Evolutionary conservation across 768 basidiomycete genomes (phyloP).

Genomic region (Erythrobasidium yunnanense): DNA sequence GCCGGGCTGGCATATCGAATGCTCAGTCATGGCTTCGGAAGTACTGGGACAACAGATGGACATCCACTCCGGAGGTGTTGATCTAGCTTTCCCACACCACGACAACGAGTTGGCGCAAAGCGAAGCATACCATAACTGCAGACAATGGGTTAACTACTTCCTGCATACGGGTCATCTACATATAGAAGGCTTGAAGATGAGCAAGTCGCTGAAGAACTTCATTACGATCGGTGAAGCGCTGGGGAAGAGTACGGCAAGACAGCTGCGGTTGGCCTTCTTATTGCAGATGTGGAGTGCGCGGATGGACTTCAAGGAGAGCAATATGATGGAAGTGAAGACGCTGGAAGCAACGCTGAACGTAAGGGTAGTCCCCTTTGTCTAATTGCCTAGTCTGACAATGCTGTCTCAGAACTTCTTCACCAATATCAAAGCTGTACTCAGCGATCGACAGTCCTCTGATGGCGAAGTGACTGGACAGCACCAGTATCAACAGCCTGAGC

Average conservation of each 20-base stretch:
- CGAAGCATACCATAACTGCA: conserved; percentile 88
- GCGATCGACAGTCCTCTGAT: conserved; percentile 44
- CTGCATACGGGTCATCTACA: conserved; percentile 95
- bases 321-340: conserved; percentile 72
- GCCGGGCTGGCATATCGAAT: conserved; percentile 99
- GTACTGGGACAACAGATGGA: conserved; percentile 84
- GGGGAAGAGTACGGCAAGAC: conserved; percentile 66
- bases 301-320: conserved; percentile 82
- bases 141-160: conserved; percentile 97
- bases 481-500: conserved; percentile 50
- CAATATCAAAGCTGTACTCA: conserved; percentile 66
- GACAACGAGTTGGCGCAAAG: conserved; percentile 98
- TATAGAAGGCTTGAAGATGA: conserved; percentile 98
- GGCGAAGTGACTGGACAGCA: conserved; percentile 42
- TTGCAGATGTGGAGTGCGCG: conserved; percentile 83
- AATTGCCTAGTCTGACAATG: not conserved
- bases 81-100: conserved; percentile 97
- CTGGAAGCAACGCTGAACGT: conserved; percentile 80
- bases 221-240: conserved; percentile 91
- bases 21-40: conserved; percentile 93
- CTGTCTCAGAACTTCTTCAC: conserved; percentile 78
- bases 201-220: conserved; percentile 96
- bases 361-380: conserved; percentile 2
- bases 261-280: conserved; percentile 82
- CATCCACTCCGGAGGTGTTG: conserved; percentile 93